Base-by-base conservation (phyloP, 2,329 filamentous ascomycete species). In the Colletotrichum siamense region DNA sequence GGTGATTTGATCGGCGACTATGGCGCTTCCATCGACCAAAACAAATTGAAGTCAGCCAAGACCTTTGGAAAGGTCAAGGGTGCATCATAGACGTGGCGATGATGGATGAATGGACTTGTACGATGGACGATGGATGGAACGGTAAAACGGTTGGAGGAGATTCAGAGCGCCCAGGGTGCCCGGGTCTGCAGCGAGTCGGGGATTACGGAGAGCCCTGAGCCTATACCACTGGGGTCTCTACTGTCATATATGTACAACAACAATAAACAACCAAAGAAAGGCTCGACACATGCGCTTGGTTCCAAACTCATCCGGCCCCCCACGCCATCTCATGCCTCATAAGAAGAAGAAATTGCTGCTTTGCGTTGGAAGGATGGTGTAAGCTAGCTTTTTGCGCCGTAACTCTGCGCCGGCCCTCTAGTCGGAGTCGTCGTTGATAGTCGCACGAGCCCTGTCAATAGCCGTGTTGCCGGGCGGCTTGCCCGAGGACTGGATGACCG, bases 401-500 rank as follows among this genome's bases (percentile, higher is more conserved):
- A 63, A 69, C 69, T 73, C 55, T 28, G 44, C 44, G 12, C 26
- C 70, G 73, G 70, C 62, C 69, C 73, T 79, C 85, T 89, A 92
- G 79, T 92, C 89, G 73, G 91, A 92, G 81, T 93, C 91, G 71
- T 91, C 89, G 78, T 92, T 87, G 80, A 92, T 91, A 64, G 87
- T 89, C 68, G 91, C 91, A 78, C 91, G 84, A 66, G 91, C 91
- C 65, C 91, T 86, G 80, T 92, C 91, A 66, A 92, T 88, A 16
- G 89, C 91, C n/a, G 91, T 92, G 79, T 92, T 83, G 6, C 91
- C 91, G 2, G 86, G 84, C 59, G 86, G 84, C 84, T 90, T 90
- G 80, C 87, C 85, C 67, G 85, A 81, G 30, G 85, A 79, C 77
- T 90, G 87, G 79, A 90, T 88, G n/a, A 92, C 89, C 5, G 92